Evolutionary conservation across 352 stramenopile species (phyloP), one percentile per base, ranked within the genome.

Genomic region (Saprolegnia parasitica): DNA sequence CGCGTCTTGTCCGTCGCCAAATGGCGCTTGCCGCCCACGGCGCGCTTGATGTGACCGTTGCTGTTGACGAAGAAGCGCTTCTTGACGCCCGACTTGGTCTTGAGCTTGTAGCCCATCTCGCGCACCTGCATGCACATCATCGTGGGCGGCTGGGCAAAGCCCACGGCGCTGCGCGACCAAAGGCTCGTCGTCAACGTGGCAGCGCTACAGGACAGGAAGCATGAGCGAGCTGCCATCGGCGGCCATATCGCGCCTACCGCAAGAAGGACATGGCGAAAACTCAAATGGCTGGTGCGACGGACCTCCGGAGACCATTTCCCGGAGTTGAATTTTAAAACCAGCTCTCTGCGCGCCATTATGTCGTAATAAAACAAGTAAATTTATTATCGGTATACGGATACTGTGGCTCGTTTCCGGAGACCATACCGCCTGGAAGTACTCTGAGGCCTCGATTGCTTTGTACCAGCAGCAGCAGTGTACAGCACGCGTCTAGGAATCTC

Each of bases 1-100:
- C 81, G 83, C 49, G 78, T 91, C 80, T 93, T 93, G 73, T 93
- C 90, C 37, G 85, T 93, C 24, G 83, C 83, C 70, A 93, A 87
- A 74, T 93, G 85, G 71, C 85, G 81, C 81, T 93, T 93, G 75
- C 89, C 89, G 71, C 83, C 80, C 72, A 91, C 81, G 32, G 78
- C 76, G 66, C 85, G 83, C 80, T 91, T 91, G 20, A 93, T 83
- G 64, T 89, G 73, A 8, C 85, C 85, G 70, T 93, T 93, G 67
- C 65, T 73, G 75, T 93, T 93, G 46, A 93, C 83, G 57, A 81
- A 83, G 76, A 93, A 93, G 74, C 85, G 85, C 74, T 93, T 93
- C 76, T 93, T 93, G 24, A 93, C 84, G 13, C 82, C 70, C 60
- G 84, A 81, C 76, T 91, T 93, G 42, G 78, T 84, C 79, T 90